Percentiles rank a stretch among this genome's conserved stretches.
Conservation (phyloP, 345 rosid species). For the Euphorbia peplus region DNA sequence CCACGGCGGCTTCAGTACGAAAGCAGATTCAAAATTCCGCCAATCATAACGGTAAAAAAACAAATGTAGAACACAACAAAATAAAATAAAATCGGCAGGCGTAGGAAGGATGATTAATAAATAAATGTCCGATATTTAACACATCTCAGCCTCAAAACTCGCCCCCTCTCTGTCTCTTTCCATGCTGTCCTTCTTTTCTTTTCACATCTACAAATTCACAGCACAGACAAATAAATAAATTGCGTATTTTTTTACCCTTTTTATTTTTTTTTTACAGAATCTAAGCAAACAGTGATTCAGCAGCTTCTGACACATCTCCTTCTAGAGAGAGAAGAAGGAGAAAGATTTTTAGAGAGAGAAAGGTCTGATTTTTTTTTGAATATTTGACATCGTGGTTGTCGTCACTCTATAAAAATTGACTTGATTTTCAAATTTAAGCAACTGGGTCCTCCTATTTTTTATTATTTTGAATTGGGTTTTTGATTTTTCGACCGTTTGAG, state of each 20-base stretch:
- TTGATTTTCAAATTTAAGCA: constrained; percentile 23
- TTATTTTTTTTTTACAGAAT: too few species aligned
- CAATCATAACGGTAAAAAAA: constrained; percentile 62
- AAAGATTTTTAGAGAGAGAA: constrained; percentile 20
- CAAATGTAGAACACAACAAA: constrained; percentile 20
- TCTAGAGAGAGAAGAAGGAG: constrained; percentile 23
- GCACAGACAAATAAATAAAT: neutral
- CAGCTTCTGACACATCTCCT: constrained; percentile 46
- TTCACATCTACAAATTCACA: neutral
- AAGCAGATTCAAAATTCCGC: constrained; percentile 36
- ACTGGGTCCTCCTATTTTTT: neutral
- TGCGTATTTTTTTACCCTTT: neutral
- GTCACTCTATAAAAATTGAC: neutral
- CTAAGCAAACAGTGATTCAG: constrained; percentile 29
- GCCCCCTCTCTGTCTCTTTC: constrained; percentile 6
- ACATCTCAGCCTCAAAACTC: neutral
- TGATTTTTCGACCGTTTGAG: constrained; percentile 38
- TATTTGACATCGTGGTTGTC: constrained; percentile 24
- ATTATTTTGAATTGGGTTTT: constrained; percentile 6
- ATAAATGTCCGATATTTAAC: constrained; percentile 24
- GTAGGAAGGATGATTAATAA: constrained; percentile 17
- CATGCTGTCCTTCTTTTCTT: neutral
- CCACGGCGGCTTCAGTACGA: neutral
- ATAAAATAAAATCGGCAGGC: too few species aligned
- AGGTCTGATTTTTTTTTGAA: constrained; percentile 31